Evolutionary conservation across 164 flowering plant genomes (phyloP), one percentile per base, ranked within the genome.

Genomic region (Protea cynaroides): DNA sequence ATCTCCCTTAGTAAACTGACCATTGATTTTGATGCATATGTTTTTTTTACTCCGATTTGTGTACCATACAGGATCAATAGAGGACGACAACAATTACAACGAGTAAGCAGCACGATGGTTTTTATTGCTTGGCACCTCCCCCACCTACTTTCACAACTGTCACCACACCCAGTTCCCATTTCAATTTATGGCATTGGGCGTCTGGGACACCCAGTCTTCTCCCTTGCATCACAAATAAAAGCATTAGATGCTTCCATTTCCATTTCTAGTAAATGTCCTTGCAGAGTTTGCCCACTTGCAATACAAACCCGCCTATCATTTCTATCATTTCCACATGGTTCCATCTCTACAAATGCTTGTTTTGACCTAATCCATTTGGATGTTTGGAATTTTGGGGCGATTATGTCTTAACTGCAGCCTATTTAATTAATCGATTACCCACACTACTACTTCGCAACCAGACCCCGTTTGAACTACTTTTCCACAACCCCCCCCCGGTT

Each of bases 301-400:
- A 70, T 65, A 53, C 61, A 70, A 53, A 65, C 73, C 14, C 59
- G 69, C 43, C n/a, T n/a, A n/a, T n/a, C n/a, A n/a, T n/a, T n/a
- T n/a, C 22, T 65, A 5, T n/a, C 46, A 52, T 70, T 65, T 65
- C 25, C 69, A 21, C 46, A 15, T 53, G 65, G 69, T 60, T 37
- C 25, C 0, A 59, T 60, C 34, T 38, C 68, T 37, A 64, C 65
- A 13, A 15, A 49, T 17, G 54, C 61, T 69, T 37, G 62, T 12
- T 56, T 69, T 49, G 50, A 69, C 14, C 46, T 62, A 22, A 56
- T 62, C 38, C 70, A 67, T 34, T 60, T 65, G n/a, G 53, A 67
- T 19, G 17, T 61, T 24, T 52, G 65, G 44, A 61, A 61, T 53
- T 58, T 22, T 65, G 68, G 53, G 61, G 62, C 25, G 63, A 66